Evolutionary conservation across 2,329 filamentous ascomycete species (phyloP), one percentile per base, ranked within the genome.

Genomic region (Biscogniauxia mediterranea): DNA sequence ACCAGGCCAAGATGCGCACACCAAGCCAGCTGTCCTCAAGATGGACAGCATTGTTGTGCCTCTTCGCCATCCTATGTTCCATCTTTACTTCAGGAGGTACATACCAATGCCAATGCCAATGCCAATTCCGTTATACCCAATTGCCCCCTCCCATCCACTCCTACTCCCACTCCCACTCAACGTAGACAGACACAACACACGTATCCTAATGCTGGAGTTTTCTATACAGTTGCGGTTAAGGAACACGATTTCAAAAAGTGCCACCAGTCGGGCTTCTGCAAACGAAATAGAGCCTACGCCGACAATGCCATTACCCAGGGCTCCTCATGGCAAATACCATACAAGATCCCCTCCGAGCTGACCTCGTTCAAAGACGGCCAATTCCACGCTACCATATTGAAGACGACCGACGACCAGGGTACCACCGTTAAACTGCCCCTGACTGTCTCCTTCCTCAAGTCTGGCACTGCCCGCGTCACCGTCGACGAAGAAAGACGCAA

Each of bases 181-280:
- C 58, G 28, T 25, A 23, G 54, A 19, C 52, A 52, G 23, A 23
- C 2, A 23, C 23, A 5, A 23, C 23, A 23, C 23, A 23, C 5
- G 23, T 56, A 54, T 54, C 28, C 62, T 64, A 61, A 62, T 60
- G 9, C 7, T 32, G 28, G 28, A n/a, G n/a, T n/a, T n/a, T 13
- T 32, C 28, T 25, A 42, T 52, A 21, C 60, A 96, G 93, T 85
- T 66, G 83, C 86, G 70, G 95, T 99, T 57, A 99, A 99, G 80
- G 90, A 97, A 74, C 88, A 97, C 71, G 93, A 96, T 76, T 99
- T 98, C 84, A 99, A 98, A 75, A 97, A 90, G 70, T 99, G 95
- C 80, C 81, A 90, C 68, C 94, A 99, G 75, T 95, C 94, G 4
- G 95, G 95, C 71, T 99, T 99, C 81, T 99, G 95, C 80, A 95